A percentile compares a stretch with the other conserved stretches of the same genome.
Evolutionary conservation across 345 rosid species (phyloP).

Genomic region (Bruguiera sexangula): DNA sequence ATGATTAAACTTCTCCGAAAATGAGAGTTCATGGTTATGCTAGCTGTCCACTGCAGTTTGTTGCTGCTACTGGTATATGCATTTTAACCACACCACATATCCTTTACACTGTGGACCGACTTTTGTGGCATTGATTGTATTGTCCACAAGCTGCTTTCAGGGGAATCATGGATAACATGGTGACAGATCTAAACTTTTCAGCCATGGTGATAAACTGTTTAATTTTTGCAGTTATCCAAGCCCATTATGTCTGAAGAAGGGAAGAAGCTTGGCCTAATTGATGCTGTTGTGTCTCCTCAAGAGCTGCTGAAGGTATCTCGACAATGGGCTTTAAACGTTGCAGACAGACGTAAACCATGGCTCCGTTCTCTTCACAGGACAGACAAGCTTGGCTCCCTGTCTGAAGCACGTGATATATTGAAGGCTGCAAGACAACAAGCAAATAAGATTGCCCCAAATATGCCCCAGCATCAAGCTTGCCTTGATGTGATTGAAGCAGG

Average conservation of each 20-base stretch:
- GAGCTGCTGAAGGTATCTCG: conserved; percentile 75
- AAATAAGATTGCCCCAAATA: conserved; percentile 70
- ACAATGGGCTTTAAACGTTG: conserved; percentile 81
- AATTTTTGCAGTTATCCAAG: conserved; percentile 65
- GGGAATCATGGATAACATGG: not conserved
- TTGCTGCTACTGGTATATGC: too few relatives aligned
- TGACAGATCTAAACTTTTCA: not conserved
- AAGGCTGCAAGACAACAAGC: conserved; percentile 59
- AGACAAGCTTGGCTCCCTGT: conserved; percentile 79
- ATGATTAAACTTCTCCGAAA: too few relatives aligned
- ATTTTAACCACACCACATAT: not conserved
- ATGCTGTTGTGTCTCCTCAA: conserved; percentile 62
- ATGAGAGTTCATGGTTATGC: too few relatives aligned
- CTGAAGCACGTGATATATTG: conserved; percentile 70
- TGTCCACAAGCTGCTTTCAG: not conserved
- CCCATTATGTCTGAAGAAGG: conserved; percentile 87
- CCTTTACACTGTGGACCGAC: not conserved
- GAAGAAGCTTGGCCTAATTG: conserved; percentile 74
- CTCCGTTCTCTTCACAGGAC: conserved; percentile 77
- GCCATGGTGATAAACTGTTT: not conserved
- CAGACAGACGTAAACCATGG: conserved; percentile 70
- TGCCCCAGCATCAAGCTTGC: conserved; percentile 87
- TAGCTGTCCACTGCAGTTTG: too few relatives aligned
- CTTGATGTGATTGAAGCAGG: conserved; percentile 95
- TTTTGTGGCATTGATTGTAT: not conserved